Percentiles rank a stretch among this genome's conserved stretches.
Evolutionary conservation across 192 early-diverging fungal genomes (phyloP).

Genomic region (Lunasporangiospora selenospora): DNA sequence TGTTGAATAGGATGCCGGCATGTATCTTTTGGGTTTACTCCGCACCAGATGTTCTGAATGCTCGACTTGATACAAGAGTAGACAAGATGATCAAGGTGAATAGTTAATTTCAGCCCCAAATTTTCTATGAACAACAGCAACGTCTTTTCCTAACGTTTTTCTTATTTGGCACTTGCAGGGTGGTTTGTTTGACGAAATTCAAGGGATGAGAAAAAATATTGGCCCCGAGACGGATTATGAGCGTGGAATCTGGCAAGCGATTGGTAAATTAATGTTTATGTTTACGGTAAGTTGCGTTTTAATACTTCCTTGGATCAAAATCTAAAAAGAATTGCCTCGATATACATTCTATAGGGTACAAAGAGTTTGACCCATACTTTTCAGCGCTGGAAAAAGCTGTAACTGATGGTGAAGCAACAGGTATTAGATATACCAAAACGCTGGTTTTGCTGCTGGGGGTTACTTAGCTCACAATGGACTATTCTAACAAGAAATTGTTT

Average conservation of each 20-base stretch:
- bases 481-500: slow-evolving; percentile 6
- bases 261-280: slow-evolving; percentile 50
- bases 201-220: slow-evolving; percentile 59
- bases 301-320: slow-evolving; percentile 3
- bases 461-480: neutral
- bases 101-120: too few relatives aligned
- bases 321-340: slow-evolving; percentile 23
- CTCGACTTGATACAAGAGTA: slow-evolving; percentile 83
- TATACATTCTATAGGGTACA: slow-evolving; percentile 72
- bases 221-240: slow-evolving; percentile 55
- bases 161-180: slow-evolving; percentile 18
- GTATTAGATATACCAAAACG: slow-evolving; percentile 3
- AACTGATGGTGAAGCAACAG: slow-evolving; percentile 8
- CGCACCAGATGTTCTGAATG: slow-evolving; percentile 66
- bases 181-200: slow-evolving; percentile 64
- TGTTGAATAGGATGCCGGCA: slow-evolving; percentile 68
- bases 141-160: neutral
- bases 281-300: neutral
- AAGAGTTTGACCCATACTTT: slow-evolving; percentile 86
- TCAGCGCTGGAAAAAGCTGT: slow-evolving; percentile 44
- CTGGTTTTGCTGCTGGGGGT: too few relatives aligned
- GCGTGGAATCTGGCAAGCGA: slow-evolving; percentile 79
- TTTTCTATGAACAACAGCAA: too few relatives aligned
- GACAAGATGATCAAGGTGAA: slow-evolving; percentile 86
- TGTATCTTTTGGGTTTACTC: slow-evolving; percentile 92